These are phyloP conservation scores for Cercophora scortea DNA, from an alignment of 495 filamentous ascomycete genomes.

Conservation along the genomic window DNA sequence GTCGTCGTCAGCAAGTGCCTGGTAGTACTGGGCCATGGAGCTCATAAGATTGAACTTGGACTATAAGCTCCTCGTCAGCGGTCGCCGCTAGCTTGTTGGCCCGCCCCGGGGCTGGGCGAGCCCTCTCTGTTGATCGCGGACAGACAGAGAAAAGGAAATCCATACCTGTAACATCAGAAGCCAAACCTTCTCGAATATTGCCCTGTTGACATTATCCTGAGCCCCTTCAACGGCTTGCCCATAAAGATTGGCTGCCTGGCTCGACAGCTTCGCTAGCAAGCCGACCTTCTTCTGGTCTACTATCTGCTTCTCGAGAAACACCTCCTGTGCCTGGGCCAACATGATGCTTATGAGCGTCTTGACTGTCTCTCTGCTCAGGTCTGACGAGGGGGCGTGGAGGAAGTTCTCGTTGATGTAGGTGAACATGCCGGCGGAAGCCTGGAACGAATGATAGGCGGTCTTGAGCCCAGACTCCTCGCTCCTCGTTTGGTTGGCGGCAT, in stretches of 20 bases:
- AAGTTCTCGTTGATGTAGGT: slow-evolving; percentile 99
- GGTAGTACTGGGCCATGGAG: slow-evolving; percentile 87
- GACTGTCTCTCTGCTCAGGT: slow-evolving; percentile 88
- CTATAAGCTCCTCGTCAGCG: slow-evolving; percentile 21
- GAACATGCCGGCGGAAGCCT: slow-evolving; percentile 97
- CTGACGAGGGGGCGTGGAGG: slow-evolving; percentile 88
- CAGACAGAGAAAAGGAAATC: background rate
- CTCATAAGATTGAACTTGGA: slow-evolving; percentile 79
- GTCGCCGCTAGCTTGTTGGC: slow-evolving; percentile 4
- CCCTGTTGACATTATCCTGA: slow-evolving; percentile 86
- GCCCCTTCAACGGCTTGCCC: slow-evolving; percentile 76
- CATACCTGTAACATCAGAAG: slow-evolving; percentile 68
- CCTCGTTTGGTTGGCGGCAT: slow-evolving; percentile 88
- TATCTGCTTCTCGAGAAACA: slow-evolving; percentile 95
- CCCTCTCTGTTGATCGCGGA: background rate
- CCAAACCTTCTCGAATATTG: slow-evolving; percentile 96
- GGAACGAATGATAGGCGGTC: slow-evolving; percentile 96
- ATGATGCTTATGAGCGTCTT: slow-evolving; percentile 89
- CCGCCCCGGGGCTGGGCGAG: background rate
- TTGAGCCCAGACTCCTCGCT: slow-evolving; percentile 89
- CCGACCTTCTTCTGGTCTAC: slow-evolving; percentile 89
- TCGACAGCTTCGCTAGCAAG: slow-evolving; percentile 83
- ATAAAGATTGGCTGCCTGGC: slow-evolving; percentile 84
- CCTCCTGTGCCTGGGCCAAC: slow-evolving; percentile 91
- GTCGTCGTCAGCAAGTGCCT: slow-evolving; percentile 86